Evolutionary conservation across 2,329 filamentous ascomycete genomes (phyloP), one percentile per base, ranked within the genome.

Genomic region (Aspergillus neotritici): DNA sequence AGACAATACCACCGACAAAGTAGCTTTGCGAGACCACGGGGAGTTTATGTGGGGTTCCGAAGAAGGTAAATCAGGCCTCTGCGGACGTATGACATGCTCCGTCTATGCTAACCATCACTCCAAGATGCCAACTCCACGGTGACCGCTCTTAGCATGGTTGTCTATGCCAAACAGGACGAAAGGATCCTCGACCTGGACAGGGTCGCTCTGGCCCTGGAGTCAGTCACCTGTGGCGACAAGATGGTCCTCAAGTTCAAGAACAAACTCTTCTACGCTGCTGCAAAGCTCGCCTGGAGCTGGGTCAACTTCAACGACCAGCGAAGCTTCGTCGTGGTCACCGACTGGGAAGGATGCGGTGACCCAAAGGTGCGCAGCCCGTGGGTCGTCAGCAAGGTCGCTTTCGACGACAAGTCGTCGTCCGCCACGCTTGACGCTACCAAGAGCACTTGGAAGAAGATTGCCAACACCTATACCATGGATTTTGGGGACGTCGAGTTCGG

Each of bases 261-360:
- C 16, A n/a, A 7, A 15, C 40, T 46, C 14, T 43, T 46, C 35
- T 46, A 46, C 14, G n/a, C 33, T 9, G 44, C 44, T 3, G 44
- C 44, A 9, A 46, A 46, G 36, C 14, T 37, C 1, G 44, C 44
- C 4, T 46, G 44, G 44, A 7, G 29, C 13, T 46, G 44, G 44
- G 44, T 46, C 12, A 46, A 46, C 32, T 46, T 39, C n/a, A 40
- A 46, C 13, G 44, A 46, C 21, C 35, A 43, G 25, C 44, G 44
- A 12, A 43, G 40, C 3, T 46, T 46, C 11, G 40, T 46, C 5
- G 14, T 46, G 11, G 32, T 46, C 5, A 31, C 43, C 10, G 41
- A 38, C 13, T 45, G 43, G 43, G 7, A 41, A 16, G 43, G 43
- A 9, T 46, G 44, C 8, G 44, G 44, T 14, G 28, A 32, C 7